These are phyloP conservation scores for Ustilago crameri DNA, from an alignment of 1,284 basidiomycete species.

Conservation along the genomic window DNA sequence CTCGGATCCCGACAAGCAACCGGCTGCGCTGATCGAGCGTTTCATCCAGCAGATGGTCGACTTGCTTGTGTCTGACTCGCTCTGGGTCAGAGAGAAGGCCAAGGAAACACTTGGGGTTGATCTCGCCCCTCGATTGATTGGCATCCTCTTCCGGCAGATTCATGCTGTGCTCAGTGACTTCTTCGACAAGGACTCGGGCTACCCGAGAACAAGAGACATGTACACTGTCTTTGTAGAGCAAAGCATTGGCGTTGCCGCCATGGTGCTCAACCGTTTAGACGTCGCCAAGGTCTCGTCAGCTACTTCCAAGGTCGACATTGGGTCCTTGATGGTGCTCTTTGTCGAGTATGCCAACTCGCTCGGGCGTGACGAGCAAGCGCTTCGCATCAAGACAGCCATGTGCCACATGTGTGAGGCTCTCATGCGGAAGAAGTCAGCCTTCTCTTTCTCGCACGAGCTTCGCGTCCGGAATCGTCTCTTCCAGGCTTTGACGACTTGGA, in stretches of 20 bases:
- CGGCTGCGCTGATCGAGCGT: conserved; percentile 47
- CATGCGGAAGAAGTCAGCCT: conserved; percentile 58
- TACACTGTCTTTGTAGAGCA: conserved; percentile 66
- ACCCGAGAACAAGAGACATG: conserved; percentile 57
- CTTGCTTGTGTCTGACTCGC: conserved; percentile 62
- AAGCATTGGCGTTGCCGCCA: conserved; percentile 59
- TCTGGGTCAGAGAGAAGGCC: conserved; percentile 66
- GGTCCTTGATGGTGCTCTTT: conserved; percentile 62
- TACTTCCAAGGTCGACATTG: conserved; percentile 58
- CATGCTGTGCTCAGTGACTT: conserved; percentile 64
- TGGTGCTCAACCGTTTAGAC: conserved; percentile 55
- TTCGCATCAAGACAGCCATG: conserved; percentile 62
- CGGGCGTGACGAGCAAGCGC: conserved; percentile 56
- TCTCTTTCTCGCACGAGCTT: conserved; percentile 60
- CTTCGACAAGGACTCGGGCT: conserved; percentile 61
- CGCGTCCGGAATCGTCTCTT: conserved; percentile 63
- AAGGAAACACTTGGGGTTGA: conserved; percentile 64
- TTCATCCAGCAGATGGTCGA: conserved; percentile 66
- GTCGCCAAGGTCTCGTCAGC: conserved; percentile 26
- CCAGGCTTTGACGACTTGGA: conserved; percentile 63
- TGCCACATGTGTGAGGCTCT: conserved; percentile 62
- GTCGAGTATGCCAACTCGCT: conserved; percentile 64
- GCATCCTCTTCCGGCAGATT: conserved; percentile 61
- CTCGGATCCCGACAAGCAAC: conserved; percentile 29
- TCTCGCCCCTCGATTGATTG: conserved; percentile 50